Evolutionary conservation across 73 alveolate genomes (phyloP).

Genomic region (Breviolum minutum): DNA sequence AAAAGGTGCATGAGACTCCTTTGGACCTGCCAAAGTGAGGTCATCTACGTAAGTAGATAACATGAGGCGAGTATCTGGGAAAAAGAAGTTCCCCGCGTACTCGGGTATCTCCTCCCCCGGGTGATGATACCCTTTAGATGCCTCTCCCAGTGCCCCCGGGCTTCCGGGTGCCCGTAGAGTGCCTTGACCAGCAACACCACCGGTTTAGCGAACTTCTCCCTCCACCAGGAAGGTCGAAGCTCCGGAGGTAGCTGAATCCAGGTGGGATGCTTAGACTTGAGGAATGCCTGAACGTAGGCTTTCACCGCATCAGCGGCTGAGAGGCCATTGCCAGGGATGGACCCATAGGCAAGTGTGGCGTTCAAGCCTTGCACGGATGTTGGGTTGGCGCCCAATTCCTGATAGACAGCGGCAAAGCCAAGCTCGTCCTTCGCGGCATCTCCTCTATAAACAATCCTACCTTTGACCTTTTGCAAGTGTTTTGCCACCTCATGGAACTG

Average conservation of each 20-base stretch:
- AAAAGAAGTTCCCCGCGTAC: slow-evolving; percentile 30
- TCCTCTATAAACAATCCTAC: slow-evolving; percentile 38
- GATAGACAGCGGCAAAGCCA: slow-evolving; percentile 40
- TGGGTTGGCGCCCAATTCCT: slow-evolving; percentile 28
- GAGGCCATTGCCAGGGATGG: background rate
- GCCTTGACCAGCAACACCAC: slow-evolving; percentile 7
- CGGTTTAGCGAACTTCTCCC: background rate
- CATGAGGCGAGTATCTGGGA: background rate
- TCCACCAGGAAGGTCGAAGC: slow-evolving; percentile 37
- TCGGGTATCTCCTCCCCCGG: background rate
- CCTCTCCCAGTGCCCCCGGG: no score
- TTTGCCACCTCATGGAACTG: slow-evolving; percentile 20
- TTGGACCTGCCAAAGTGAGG: background rate
- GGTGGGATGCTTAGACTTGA: no score
- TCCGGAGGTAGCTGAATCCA: no score
- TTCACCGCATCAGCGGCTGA: slow-evolving; percentile 7
- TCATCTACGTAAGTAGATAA: slow-evolving; percentile 14
- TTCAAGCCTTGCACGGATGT: slow-evolving; percentile 23
- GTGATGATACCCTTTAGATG: background rate
- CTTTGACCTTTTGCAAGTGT: slow-evolving; percentile 38
- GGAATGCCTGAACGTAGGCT: no score
- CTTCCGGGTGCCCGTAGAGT: no score
- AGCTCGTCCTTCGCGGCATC: slow-evolving; percentile 47
- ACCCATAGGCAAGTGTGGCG: slow-evolving; percentile 7
- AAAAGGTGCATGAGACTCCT: background rate